A percentile compares a stretch with the other conserved stretches of the same genome.
Conservation (phyloP, 306 rosid species). For the Cyamopsis tetragonoloba region DNA sequence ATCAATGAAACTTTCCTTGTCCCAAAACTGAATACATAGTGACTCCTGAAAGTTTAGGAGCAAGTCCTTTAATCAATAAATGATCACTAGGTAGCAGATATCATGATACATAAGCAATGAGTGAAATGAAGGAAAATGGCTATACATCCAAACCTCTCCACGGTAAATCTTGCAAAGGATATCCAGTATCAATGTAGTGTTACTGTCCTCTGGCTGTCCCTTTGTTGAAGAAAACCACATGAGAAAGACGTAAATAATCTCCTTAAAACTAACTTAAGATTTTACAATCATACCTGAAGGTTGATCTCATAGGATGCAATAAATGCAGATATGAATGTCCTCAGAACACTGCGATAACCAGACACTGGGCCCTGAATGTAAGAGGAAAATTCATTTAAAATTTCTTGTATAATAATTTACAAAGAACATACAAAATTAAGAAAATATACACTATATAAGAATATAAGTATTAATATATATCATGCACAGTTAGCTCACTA, state of each 20-base stretch:
- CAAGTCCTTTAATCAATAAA: conserved; percentile 23
- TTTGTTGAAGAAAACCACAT: conserved; percentile 34
- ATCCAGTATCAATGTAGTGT: conserved; percentile 60
- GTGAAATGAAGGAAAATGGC: conserved; percentile 31
- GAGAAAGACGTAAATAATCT: conserved; percentile 23
- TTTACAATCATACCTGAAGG: conserved; percentile 57
- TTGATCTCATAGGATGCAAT: conserved; percentile 91
- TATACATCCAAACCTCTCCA: conserved; percentile 88
- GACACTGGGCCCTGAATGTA: conserved; percentile 64
- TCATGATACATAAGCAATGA: conserved; percentile 22
- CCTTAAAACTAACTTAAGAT: conserved; percentile 18
- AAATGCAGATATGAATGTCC: conserved; percentile 84
- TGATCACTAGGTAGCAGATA: conserved; percentile 17
- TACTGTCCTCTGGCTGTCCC: conserved; percentile 67
- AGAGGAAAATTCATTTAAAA: conserved; percentile 11
- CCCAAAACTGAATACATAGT: conserved; percentile 95
- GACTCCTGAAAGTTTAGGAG: conserved; percentile 69
- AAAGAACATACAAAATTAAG: conserved; percentile 11
- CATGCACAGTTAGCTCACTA: neutral
- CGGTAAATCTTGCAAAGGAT: conserved; percentile 82
- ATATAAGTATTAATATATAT: conserved; percentile 7
- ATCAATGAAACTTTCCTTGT: conserved; percentile 79
- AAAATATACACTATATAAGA: neutral
- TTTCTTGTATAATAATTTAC: neutral
- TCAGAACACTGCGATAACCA: conserved; percentile 83